Evolutionary conservation across 495 filamentous ascomycete genomes (phyloP).

Genomic region (Trichoderma virens): DNA sequence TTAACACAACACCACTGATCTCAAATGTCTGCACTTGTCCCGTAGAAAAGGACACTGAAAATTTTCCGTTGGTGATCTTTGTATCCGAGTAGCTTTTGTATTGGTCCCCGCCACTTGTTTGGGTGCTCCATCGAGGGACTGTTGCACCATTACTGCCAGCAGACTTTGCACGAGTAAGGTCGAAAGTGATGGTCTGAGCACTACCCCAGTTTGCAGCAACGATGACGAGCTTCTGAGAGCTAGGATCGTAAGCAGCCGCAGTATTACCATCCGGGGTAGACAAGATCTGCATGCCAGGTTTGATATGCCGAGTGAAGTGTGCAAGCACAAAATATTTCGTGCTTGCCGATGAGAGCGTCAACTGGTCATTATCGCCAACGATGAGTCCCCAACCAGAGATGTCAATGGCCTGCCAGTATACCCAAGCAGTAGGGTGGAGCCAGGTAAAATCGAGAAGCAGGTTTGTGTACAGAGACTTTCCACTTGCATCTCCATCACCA

Average conservation of each 20-base stretch:
- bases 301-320: constrained; percentile 29
- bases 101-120: constrained; percentile 23
- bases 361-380: constrained; percentile 24
- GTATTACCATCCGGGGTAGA: constrained; percentile 22
- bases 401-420: constrained; percentile 34
- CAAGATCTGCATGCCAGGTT: constrained; percentile 26
- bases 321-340: constrained; percentile 32
- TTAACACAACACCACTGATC: constrained; percentile 18
- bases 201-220: constrained; percentile 30
- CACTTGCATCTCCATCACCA: constrained; percentile 20
- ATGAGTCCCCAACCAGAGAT: constrained; percentile 29
- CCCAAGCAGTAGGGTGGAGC: constrained; percentile 33
- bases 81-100: constrained; percentile 25
- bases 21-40: constrained; percentile 25
- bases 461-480: constrained; percentile 23
- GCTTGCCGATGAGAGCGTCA: constrained; percentile 18
- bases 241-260: constrained; percentile 28
- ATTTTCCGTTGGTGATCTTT: constrained; percentile 19
- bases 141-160: constrained; percentile 20
- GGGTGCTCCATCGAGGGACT: constrained; percentile 28
- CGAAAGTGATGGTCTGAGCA: constrained; percentile 31
- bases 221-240: constrained; percentile 24
- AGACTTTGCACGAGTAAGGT: constrained; percentile 22
- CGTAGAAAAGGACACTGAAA: constrained; percentile 25
- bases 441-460: constrained; percentile 29